These are phyloP conservation scores for Aspergillus cristatus DNA, from an alignment of 495 filamentous ascomycete species.

Conservation along the genomic window DNA sequence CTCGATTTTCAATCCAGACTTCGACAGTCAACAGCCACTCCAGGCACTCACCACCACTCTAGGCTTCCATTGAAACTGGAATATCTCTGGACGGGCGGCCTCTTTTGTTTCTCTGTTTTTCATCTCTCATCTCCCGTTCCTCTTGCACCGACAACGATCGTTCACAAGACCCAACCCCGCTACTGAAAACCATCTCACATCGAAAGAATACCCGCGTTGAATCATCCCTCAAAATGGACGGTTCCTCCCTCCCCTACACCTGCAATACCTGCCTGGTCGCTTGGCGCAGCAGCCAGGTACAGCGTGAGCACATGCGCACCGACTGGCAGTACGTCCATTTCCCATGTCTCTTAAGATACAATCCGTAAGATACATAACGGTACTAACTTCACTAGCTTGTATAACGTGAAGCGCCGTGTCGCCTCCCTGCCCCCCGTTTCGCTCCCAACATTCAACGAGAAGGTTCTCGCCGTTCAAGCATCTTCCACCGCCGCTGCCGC, in stretches of 20 bases:
- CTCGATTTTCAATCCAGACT: not conserved
- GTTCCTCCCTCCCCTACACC: conserved; percentile 71
- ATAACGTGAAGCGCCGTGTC: conserved; percentile 94
- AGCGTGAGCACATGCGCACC: conserved; percentile 89
- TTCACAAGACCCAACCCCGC: too few relatives aligned
- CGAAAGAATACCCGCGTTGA: too few relatives aligned
- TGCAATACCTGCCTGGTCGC: conserved; percentile 98
- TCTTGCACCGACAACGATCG: too few relatives aligned
- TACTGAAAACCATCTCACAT: too few relatives aligned
- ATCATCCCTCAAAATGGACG: conserved; percentile 3
- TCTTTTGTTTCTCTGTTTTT: too few relatives aligned
- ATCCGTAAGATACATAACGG: not conserved
- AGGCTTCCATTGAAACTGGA: not conserved
- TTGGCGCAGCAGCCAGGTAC: conserved; percentile 87
- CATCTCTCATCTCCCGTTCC: too few relatives aligned
- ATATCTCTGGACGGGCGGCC: conserved; percentile 1
- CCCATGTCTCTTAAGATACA: conserved; percentile 1
- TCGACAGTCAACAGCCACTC: not conserved
- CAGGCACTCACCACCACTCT: not conserved
- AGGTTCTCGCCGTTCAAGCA: conserved; percentile 88
- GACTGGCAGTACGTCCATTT: conserved; percentile 91
- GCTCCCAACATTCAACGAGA: conserved; percentile 90
- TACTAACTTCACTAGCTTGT: conserved; percentile 50
- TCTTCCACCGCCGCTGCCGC: conserved; percentile 73
- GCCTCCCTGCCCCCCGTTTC: conserved; percentile 85